Evolutionary conservation across 257 asterid genomes (phyloP).

Genomic region (Hygrophila difformis): DNA sequence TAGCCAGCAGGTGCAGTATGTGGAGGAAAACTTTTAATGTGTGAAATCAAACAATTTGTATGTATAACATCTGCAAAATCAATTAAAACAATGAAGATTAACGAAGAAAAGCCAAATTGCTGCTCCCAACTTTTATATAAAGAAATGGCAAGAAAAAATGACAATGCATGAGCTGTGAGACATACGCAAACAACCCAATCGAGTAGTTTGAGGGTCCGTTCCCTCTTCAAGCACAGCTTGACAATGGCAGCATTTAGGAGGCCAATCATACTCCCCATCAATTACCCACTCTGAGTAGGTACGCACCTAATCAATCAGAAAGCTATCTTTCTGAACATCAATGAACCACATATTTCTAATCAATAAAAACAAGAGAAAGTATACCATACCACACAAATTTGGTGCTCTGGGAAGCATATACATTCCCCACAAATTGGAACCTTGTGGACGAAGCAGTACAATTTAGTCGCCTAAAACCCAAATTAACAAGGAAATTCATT

Average conservation of each 20-base stretch:
- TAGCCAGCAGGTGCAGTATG: conserved; percentile 90
- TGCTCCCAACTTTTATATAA: not conserved
- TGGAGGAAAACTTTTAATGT: conserved; percentile 65
- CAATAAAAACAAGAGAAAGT: not conserved
- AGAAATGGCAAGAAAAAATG: not conserved
- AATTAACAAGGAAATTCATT: conserved; percentile 12
- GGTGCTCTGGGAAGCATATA: conserved; percentile 90
- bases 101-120: conserved; percentile 6
- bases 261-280: conserved; percentile 98
- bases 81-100: too few species aligned
- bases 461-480: conserved; percentile 75
- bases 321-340: not conserved
- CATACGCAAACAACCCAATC: conserved; percentile 98
- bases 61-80: conserved; percentile 60
- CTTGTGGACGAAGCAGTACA: conserved; percentile 98
- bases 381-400: conserved; percentile 79
- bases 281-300: conserved; percentile 96
- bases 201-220: conserved; percentile 53
- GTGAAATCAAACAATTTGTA: conserved; percentile 70
- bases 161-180: conserved; percentile 13
- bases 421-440: conserved; percentile 97
- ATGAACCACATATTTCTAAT: not conserved
- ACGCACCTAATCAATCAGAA: conserved; percentile 38
- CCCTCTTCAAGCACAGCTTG: conserved; percentile 68
- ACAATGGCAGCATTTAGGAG: conserved; percentile 85